Evolutionary conservation across 2,329 filamentous ascomycete genomes (phyloP).

Genomic region (Pseudocercospora eumusae): DNA sequence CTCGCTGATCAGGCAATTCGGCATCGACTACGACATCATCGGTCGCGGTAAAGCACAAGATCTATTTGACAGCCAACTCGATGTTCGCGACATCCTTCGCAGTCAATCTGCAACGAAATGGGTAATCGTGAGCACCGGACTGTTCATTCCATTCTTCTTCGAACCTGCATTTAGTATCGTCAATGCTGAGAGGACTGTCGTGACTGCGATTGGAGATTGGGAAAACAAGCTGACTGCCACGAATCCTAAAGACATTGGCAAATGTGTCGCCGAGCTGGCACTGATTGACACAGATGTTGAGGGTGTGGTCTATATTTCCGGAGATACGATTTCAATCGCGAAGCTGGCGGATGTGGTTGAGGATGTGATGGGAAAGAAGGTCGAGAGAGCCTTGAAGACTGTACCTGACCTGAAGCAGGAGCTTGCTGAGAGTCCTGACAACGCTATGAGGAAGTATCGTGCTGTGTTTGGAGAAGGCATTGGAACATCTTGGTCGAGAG

Average conservation of each 20-base stretch:
- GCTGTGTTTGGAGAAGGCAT: conserved; percentile 60
- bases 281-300: conserved; percentile 43
- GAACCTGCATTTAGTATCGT: conserved; percentile 64
- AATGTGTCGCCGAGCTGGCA: conserved; percentile 59
- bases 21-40: conserved; percentile 69
- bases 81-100: conserved; percentile 57
- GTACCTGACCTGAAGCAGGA: conserved; percentile 49
- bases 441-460: conserved; percentile 61
- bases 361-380: conserved; percentile 43
- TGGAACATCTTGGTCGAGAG: conserved; percentile 61
- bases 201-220: conserved; percentile 60
- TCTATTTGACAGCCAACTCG: conserved; percentile 68
- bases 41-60: conserved; percentile 61
- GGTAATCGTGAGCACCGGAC: conserved; percentile 67
- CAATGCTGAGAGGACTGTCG: conserved; percentile 42
- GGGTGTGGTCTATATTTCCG: conserved; percentile 60
- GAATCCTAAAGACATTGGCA: conserved; percentile 64
- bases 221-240: conserved; percentile 64
- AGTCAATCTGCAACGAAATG: conserved; percentile 51
- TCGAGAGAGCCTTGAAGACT: conserved; percentile 56
- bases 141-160: conserved; percentile 73
- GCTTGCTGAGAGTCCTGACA: conserved; percentile 50
- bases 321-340: conserved; percentile 63
- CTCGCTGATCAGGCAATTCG: conserved; percentile 55
- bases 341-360: conserved; percentile 55